A percentile compares a stretch with the other conserved stretches of the same genome.
These are phyloP conservation scores for Solanum dulcamara DNA, from an alignment of 257 asterid species.

Conservation along the genomic window DNA sequence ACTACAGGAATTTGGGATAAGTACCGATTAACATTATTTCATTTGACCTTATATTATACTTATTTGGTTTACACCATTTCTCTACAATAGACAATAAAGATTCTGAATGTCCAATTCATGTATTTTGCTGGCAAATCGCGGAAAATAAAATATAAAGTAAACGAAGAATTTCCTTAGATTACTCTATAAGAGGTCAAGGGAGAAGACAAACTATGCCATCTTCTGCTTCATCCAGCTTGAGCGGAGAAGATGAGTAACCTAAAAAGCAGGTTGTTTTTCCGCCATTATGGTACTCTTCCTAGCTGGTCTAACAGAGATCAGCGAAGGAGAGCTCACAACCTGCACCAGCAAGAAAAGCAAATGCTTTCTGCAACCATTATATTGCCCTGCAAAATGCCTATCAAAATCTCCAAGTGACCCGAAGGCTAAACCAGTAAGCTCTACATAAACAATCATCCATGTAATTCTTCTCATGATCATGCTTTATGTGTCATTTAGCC, in stretches of 20 bases:
- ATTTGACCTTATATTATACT: not conserved
- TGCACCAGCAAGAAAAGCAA: slow-evolving; percentile 13
- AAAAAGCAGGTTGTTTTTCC: not conserved
- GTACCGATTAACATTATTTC: not conserved
- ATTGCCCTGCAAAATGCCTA: slow-evolving; percentile 46
- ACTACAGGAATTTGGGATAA: not conserved
- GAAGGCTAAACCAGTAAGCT: slow-evolving; percentile 27
- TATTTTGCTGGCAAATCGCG: not conserved
- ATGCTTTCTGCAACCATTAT: slow-evolving; percentile 19
- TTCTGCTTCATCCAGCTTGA: not conserved
- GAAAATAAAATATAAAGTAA: not conserved
- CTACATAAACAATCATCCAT: no score
- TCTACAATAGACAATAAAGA: not conserved
- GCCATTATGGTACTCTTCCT: slow-evolving; percentile 2
- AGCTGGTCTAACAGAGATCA: not conserved
- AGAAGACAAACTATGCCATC: not conserved
- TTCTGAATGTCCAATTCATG: no score
- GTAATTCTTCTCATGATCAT: no score
- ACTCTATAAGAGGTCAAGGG: not conserved
- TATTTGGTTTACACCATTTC: not conserved
- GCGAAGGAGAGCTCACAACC: not conserved
- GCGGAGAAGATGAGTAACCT: slow-evolving; percentile 2
- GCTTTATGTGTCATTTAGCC: no score
- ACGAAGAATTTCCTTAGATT: not conserved
- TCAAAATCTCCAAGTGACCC: slow-evolving; percentile 7